Conservation (phyloP, 1,284 basidiomycete genomes). For the Microbotryum silenes-acaulis region DNA sequence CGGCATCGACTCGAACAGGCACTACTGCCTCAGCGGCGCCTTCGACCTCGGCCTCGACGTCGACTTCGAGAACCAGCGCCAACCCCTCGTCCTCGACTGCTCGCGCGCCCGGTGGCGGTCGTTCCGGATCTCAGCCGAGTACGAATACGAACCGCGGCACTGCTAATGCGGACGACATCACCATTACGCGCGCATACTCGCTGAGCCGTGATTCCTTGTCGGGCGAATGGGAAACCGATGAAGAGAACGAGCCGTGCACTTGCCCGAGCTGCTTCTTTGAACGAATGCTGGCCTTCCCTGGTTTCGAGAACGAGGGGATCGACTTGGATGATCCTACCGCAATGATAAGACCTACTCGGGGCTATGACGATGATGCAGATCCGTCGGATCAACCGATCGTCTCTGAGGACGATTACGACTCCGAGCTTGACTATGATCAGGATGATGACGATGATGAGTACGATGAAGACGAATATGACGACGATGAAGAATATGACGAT, state of each 20-base stretch:
- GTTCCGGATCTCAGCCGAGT: neutral
- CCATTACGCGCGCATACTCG: neutral
- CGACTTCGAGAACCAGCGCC: neutral
- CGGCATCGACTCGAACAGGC: neutral
- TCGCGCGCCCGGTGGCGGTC: no score
- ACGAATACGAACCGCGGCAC: neutral
- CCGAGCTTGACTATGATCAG: slow-evolving; percentile 6
- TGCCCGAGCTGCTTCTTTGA: no score
- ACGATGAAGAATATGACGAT: neutral
- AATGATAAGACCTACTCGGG: neutral
- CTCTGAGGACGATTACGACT: slow-evolving; percentile 3
- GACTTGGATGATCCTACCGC: neutral
- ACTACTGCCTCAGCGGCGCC: neutral
- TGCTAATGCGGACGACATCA: neutral
- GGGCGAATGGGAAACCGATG: neutral
- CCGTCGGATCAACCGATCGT: neutral
- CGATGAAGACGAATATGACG: slow-evolving; percentile 1
- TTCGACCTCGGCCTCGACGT: neutral
- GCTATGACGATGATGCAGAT: neutral
- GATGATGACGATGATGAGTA: slow-evolving; percentile 5
- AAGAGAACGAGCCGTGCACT: neutral
- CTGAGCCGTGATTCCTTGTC: neutral
- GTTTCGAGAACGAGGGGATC: neutral
- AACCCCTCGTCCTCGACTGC: neutral
- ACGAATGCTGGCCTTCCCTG: neutral